phyloP scores from a whole-genome alignment of 2,329 filamentous ascomycete species.

The Xylaria multiplex region DNA sequence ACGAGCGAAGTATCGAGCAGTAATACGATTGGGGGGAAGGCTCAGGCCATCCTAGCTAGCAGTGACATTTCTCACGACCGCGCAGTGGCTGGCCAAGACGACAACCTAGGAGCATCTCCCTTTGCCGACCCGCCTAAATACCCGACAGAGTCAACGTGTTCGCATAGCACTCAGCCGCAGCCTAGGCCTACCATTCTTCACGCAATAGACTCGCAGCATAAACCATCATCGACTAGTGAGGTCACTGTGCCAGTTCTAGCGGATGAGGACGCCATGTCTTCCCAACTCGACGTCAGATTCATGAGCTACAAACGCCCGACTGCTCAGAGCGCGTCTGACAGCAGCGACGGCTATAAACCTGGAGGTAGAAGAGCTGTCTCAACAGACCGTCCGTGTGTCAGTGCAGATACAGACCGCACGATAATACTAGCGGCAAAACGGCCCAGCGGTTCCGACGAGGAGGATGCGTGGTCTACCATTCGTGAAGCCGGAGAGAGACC shows the following conservation, averaged over 20 bases:
- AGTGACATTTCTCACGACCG: neutral
- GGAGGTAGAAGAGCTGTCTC: constrained; percentile 31
- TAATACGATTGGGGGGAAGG: neutral
- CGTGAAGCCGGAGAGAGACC: constrained; percentile 4
- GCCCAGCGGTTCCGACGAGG: constrained; percentile 11
- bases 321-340: constrained; percentile 29
- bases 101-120: neutral
- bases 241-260: constrained; percentile 29
- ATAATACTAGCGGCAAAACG: constrained; percentile 20
- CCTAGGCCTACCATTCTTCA: neutral
- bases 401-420: constrained; percentile 33
- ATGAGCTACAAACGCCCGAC: constrained; percentile 23
- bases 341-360: constrained; percentile 27
- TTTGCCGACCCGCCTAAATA: neutral
- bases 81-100: neutral
- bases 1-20: neutral
- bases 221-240: constrained; percentile 26
- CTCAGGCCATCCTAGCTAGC: neutral
- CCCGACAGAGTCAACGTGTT: neutral
- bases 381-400: constrained; percentile 29
- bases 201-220: neutral
- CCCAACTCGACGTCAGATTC: constrained; percentile 38
- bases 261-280: constrained; percentile 34
- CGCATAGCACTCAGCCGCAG: neutral
- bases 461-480: constrained; percentile 32